Evolutionary conservation across 805 yeast genomes (phyloP).

Genomic region (Saccharomyces eubayanus): DNA sequence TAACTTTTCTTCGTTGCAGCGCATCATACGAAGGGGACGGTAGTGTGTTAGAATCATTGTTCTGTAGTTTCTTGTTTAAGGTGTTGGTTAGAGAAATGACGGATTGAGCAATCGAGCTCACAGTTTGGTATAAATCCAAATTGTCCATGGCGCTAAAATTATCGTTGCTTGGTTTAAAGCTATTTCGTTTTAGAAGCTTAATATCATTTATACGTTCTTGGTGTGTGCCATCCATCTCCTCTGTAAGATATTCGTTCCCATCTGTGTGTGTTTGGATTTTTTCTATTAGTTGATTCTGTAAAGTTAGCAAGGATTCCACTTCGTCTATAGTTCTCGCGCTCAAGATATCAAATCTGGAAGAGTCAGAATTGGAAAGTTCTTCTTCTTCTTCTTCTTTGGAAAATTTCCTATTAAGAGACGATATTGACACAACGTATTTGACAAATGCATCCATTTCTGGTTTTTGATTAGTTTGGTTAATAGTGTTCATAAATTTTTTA

Average conservation of each 20-base stretch:
- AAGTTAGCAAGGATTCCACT: slow-evolving; percentile 45
- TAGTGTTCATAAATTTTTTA: slow-evolving; percentile 6
- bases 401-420: slow-evolving; percentile 22
- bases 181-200: background rate
- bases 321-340: slow-evolving; percentile 68
- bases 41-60: slow-evolving; percentile 1
- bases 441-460: slow-evolving; percentile 33
- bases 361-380: slow-evolving; percentile 6
- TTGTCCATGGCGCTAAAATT: slow-evolving; percentile 30
- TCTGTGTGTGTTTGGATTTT: slow-evolving; percentile 1
- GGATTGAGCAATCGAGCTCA: slow-evolving; percentile 28
- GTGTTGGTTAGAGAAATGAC: slow-evolving; percentile 29
- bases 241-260: background rate
- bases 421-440: slow-evolving; percentile 30
- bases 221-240: background rate
- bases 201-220: background rate
- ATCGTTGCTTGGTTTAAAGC: background rate
- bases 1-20: slow-evolving; percentile 18
- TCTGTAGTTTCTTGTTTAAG: slow-evolving; percentile 12
- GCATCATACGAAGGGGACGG: slow-evolving; percentile 21
- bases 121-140: slow-evolving; percentile 30
- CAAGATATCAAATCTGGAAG: slow-evolving; percentile 49
- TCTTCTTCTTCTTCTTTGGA: slow-evolving; percentile 8
- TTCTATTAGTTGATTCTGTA: slow-evolving; percentile 34
- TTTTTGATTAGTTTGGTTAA: slow-evolving; percentile 3